Evolutionary conservation across 441 rosid genomes (phyloP).

Genomic region (Capsella rubella): DNA sequence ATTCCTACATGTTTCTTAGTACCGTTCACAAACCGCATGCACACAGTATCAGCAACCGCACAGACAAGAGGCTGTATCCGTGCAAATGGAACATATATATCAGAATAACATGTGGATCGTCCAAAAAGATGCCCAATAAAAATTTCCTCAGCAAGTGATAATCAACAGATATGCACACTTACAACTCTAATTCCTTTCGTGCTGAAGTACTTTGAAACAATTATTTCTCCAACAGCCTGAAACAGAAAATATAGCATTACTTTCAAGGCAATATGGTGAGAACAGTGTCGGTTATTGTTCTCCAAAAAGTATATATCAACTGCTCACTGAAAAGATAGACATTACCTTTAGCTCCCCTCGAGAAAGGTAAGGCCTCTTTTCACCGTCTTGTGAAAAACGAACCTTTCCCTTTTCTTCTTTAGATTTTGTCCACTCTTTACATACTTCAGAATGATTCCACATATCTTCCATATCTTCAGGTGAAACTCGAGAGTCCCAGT

Average conservation of each 20-base stretch:
- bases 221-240: slow-evolving; percentile 85
- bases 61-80: slow-evolving; percentile 72
- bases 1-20: slow-evolving; percentile 62
- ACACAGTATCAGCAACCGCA: slow-evolving; percentile 83
- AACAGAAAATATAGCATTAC: slow-evolving; percentile 20
- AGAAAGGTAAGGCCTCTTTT: slow-evolving; percentile 75
- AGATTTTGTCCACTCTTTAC: slow-evolving; percentile 82
- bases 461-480: slow-evolving; percentile 88
- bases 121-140: neutral
- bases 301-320: neutral
- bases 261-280: slow-evolving; percentile 5
- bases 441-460: slow-evolving; percentile 77
- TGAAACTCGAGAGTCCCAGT: slow-evolving; percentile 76
- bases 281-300: neutral
- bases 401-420: slow-evolving; percentile 74
- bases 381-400: slow-evolving; percentile 73
- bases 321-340: slow-evolving; percentile 18
- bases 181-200: slow-evolving; percentile 73
- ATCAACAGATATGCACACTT: slow-evolving; percentile 48
- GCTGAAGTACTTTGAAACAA: slow-evolving; percentile 81
- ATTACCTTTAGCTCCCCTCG: slow-evolving; percentile 79
- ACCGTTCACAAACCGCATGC: slow-evolving; percentile 83
- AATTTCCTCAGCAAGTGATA: slow-evolving; percentile 13
- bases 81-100: slow-evolving; percentile 15
- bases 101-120: slow-evolving; percentile 3